These are phyloP conservation scores for Agaricus bisporus DNA, from an alignment of 768 basidiomycete species.

Conservation along the genomic window DNA sequence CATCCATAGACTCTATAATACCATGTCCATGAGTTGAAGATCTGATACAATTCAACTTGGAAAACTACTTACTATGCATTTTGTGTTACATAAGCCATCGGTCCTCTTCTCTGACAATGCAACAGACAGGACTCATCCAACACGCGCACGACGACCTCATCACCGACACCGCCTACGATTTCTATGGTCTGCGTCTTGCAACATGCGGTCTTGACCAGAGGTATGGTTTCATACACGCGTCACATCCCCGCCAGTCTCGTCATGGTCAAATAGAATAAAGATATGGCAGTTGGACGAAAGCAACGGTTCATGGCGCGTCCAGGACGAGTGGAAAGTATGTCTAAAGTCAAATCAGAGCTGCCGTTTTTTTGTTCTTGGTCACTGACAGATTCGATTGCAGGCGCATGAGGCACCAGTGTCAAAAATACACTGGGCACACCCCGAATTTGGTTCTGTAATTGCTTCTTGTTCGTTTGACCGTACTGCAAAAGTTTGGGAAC, in stretches of 20 bases:
- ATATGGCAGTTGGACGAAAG: constrained; percentile 75
- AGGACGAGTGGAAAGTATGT: constrained; percentile 88
- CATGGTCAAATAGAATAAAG: constrained; percentile 56
- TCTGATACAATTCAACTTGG: too few relatives aligned
- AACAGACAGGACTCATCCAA: constrained; percentile 70
- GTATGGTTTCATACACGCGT: constrained; percentile 28
- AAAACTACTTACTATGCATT: too few relatives aligned
- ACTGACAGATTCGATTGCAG: constrained; percentile 29
- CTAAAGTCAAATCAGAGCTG: neutral
- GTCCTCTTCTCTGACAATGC: too few relatives aligned
- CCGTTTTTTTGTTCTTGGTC: neutral
- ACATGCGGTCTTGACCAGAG: constrained; percentile 81
- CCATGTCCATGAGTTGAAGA: too few relatives aligned
- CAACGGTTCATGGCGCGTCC: constrained; percentile 68
- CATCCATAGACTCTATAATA: too few relatives aligned
- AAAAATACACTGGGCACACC: constrained; percentile 85
- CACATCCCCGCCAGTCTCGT: neutral
- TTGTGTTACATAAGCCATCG: too few relatives aligned
- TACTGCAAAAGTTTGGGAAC: constrained; percentile 91
- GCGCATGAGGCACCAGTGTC: constrained; percentile 94
- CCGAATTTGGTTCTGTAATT: constrained; percentile 84
- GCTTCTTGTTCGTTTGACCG: constrained; percentile 89
- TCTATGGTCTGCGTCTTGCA: constrained; percentile 78
- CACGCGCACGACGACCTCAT: constrained; percentile 77
- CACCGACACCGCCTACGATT: constrained; percentile 86